Base-by-base conservation (phyloP, 2,329 filamentous ascomycete genomes). In the Amauroascus niger region DNA sequence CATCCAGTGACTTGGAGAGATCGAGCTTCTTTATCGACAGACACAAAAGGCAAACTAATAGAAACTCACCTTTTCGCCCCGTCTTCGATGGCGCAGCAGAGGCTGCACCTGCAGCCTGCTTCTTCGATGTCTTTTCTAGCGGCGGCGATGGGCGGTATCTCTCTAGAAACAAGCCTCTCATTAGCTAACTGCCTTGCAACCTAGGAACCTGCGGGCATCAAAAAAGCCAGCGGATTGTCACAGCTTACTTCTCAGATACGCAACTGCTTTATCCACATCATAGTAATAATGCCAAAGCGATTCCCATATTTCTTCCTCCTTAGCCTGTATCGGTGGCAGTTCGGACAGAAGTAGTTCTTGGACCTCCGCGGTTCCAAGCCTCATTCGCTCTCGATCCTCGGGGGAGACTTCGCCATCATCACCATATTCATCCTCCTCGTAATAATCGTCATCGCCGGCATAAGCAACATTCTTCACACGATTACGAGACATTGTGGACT, bases 271-370 rank as follows among this genome's bases (percentile, higher is more conserved):
- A 54, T 83, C 85, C 28, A 95, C 77, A 63, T 98, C 90, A 67
- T 90, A 97, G 68, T 91, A 97, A 69, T 96, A 96, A 70, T 98
- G 82, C 88, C 89, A 97, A 14, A 98, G 71, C 0, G 90, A 80
- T 57, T 97, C 91, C 67, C 95, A 82, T 58, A 96, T 91, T 65
- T 95, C 85, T 35, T 76, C 73, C 56, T 84, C 80, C 4, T 79
- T 76, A n/a, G 79, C 73, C 64, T 76, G 79, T 61, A 84, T 76
- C 57, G 79, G 81, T 59, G 71, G 71, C 30, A 77, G 74, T 56
- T 80, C 75, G 8, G 72, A 68, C 6, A 82, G 84, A n/a, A 95
- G 74, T 7, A 78, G 77, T 57, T 76, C 75, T 55, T 80, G 78
- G 33, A 94, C 85, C 59, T 83, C 76, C 37, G 77, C 74, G 0